phyloP scores from a whole-genome alignment of 306 rosid species.

The Dryas octopetala region DNA sequence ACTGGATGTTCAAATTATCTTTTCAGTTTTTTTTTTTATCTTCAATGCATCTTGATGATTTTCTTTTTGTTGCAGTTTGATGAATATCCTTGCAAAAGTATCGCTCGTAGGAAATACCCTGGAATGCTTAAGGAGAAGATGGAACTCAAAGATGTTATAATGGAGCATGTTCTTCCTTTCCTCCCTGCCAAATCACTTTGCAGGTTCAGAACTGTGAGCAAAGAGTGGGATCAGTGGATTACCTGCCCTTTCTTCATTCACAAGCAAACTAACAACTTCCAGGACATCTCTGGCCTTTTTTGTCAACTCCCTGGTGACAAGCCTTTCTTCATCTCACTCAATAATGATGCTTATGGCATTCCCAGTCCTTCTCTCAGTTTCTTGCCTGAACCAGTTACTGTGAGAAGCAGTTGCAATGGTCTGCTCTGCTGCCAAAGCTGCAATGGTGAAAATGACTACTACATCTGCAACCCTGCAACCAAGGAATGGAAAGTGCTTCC shows the following conservation, averaged over 20 bases:
- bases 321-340: conserved; percentile 33
- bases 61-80: conserved; percentile 22
- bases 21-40: not conserved
- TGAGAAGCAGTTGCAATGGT: conserved; percentile 34
- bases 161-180: conserved; percentile 20
- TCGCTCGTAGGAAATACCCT: not conserved
- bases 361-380: conserved; percentile 25
- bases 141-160: conserved; percentile 19
- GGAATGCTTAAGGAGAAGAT: conserved; percentile 1
- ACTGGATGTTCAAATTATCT: not conserved
- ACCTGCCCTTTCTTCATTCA: conserved; percentile 24
- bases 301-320: conserved; percentile 5
- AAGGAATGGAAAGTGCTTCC: conserved; percentile 29
- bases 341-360: conserved; percentile 30
- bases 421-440: conserved; percentile 34
- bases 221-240: conserved; percentile 37
- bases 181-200: conserved; percentile 46
- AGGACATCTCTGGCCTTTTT: conserved; percentile 31
- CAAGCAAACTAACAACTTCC: conserved; percentile 29
- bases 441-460: conserved; percentile 19
- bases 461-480: conserved; percentile 41
- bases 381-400: conserved; percentile 22
- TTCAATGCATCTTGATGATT: conserved; percentile 2
- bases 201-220: conserved; percentile 39
- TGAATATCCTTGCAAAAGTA: not conserved